Evolutionary conservation across 1,284 basidiomycete genomes (phyloP).

Genomic region (Mycena sp.): DNA sequence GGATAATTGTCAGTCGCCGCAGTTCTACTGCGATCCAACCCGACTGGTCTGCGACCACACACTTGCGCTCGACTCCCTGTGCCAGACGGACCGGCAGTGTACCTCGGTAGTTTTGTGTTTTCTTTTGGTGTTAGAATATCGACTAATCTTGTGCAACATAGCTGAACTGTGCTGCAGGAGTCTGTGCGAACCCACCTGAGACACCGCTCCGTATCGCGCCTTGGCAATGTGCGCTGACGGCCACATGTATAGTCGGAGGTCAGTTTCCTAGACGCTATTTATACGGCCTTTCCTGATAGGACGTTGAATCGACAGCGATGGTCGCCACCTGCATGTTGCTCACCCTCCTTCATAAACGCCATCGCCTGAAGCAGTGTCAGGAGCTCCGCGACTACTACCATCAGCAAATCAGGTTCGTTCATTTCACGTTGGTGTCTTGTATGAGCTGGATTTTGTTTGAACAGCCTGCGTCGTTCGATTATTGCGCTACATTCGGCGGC

Average conservation of each 20-base stretch:
- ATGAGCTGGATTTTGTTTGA: background rate
- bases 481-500: constrained; percentile 17
- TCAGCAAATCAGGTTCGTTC: constrained; percentile 62
- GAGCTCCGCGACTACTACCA: constrained; percentile 64
- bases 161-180: constrained; percentile 36
- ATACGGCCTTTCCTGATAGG: background rate
- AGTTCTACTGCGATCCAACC: constrained; percentile 66
- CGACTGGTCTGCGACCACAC: constrained; percentile 56
- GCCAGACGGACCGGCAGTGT: constrained; percentile 68
- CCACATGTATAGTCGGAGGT: constrained; percentile 52
- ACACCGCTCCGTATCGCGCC: constrained; percentile 42
- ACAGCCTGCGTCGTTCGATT: constrained; percentile 21
- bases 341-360: constrained; percentile 58
- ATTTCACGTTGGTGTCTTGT: background rate
- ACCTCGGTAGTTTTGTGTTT: constrained; percentile 3
- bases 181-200: constrained; percentile 41
- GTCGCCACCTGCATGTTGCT: constrained; percentile 52
- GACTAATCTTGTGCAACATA: constrained; percentile 9
- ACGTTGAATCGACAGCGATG: constrained; percentile 47
- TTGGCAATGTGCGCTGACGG: constrained; percentile 58
- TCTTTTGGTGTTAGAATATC: background rate
- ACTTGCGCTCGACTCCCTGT: constrained; percentile 55
- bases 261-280: constrained; percentile 26
- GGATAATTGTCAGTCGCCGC: constrained; percentile 66
- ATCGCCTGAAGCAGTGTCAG: constrained; percentile 53